These are phyloP conservation scores for Sugiyamaella castrensis DNA, from an alignment of 1,139 yeast genomes.

Conservation along the genomic window DNA sequence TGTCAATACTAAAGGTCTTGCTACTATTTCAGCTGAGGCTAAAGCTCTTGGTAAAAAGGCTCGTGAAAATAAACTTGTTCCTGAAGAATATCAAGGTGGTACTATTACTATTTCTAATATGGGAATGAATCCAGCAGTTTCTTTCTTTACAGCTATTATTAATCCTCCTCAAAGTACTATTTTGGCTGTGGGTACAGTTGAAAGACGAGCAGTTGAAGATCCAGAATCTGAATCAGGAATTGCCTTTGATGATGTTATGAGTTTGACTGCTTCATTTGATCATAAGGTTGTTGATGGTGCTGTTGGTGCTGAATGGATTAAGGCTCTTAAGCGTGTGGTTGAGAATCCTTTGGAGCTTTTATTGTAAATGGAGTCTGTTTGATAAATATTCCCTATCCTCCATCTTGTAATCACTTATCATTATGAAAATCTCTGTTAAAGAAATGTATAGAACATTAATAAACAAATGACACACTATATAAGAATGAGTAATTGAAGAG, in stretches of 20 bases:
- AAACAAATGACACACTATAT: too few species aligned
- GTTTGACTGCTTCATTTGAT: conserved; percentile 94
- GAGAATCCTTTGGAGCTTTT: conserved; percentile 96
- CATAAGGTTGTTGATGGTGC: conserved; percentile 98
- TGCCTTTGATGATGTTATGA: conserved; percentile 85
- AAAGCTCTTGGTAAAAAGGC: conserved; percentile 97
- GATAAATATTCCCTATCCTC: too few species aligned
- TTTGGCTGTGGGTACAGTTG: conserved; percentile 89
- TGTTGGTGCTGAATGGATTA: conserved; percentile 94
- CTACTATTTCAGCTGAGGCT: conserved; percentile 73
- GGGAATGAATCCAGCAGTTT: conserved; percentile 97
- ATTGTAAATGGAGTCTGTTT: conserved; percentile 45
- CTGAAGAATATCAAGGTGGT: conserved; percentile 99
- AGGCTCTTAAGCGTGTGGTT: conserved; percentile 81
- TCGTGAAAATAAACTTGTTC: conserved; percentile 83
- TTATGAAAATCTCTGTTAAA: too few species aligned
- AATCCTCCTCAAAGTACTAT: conserved; percentile 97
- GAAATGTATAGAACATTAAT: too few species aligned
- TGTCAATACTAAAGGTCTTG: conserved; percentile 84
- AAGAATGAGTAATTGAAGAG: too few species aligned
- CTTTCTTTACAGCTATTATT: conserved; percentile 89
- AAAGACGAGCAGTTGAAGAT: conserved; percentile 91
- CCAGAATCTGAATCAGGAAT: conserved; percentile 88
- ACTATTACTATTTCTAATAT: conserved; percentile 96
- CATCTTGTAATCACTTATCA: too few species aligned